These are phyloP conservation scores for Dillenia turbinata DNA, from an alignment of 164 flowering plant genomes.

Conservation along the genomic window DNA sequence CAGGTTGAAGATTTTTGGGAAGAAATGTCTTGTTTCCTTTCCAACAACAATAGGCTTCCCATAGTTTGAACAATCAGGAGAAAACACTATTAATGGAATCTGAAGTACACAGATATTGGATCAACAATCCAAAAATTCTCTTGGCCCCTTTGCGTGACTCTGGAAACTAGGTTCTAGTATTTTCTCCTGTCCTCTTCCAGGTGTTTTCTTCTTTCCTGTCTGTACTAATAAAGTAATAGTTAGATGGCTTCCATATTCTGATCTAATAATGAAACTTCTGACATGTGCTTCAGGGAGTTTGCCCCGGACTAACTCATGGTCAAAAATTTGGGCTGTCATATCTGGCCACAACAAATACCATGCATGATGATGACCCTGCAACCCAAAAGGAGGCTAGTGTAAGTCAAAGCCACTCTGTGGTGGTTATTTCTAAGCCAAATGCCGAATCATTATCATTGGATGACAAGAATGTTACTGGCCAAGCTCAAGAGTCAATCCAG, in stretches of 20 bases:
- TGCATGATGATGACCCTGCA: conserved; percentile 20
- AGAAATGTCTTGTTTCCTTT: too few relatives aligned
- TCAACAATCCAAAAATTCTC: too few relatives aligned
- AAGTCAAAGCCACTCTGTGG: conserved; percentile 24
- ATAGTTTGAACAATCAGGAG: too few relatives aligned
- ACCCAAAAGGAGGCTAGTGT: conserved; percentile 11
- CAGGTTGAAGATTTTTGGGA: too few relatives aligned
- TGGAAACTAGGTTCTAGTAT: too few relatives aligned
- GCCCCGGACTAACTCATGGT: conserved; percentile 68
- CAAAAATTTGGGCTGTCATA: conserved; percentile 68
- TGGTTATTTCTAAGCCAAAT: conserved; percentile 24
- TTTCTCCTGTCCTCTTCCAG: too few relatives aligned
- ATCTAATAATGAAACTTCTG: neutral
- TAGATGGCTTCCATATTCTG: neutral
- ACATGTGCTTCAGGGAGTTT: conserved; percentile 47
- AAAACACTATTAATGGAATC: too few relatives aligned
- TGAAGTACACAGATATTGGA: too few relatives aligned
- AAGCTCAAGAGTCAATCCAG: conserved; percentile 8
- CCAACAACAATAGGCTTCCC: too few relatives aligned
- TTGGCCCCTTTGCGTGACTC: too few relatives aligned
- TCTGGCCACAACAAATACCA: conserved; percentile 21
- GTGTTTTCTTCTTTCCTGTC: too few relatives aligned
- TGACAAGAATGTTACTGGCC: conserved; percentile 9
- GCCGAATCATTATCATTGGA: conserved; percentile 8
- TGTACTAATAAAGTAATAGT: too few relatives aligned